A percentile compares a stretch with the other conserved stretches of the same genome.
These are phyloP conservation scores for Ceratocystis diversiconidia DNA, from an alignment of 2,329 filamentous ascomycete genomes.

Conservation along the genomic window DNA sequence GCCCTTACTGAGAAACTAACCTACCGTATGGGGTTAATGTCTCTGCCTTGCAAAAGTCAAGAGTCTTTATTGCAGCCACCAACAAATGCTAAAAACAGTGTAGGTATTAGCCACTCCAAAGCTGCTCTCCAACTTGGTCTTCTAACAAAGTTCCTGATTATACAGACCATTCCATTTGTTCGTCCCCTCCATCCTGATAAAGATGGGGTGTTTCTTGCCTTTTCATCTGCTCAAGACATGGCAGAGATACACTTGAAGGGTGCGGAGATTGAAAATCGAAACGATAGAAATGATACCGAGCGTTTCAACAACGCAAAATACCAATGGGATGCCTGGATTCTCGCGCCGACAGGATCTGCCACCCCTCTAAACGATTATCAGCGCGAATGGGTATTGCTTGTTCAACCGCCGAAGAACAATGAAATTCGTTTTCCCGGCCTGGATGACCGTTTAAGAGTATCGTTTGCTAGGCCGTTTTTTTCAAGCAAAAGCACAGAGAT, in stretches of 20 bases:
- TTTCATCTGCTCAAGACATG: constrained; percentile 13
- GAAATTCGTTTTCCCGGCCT: constrained; percentile 15
- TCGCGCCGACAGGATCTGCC: constrained; percentile 3
- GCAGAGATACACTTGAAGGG: constrained; percentile 12
- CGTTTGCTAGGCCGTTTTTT: not conserved
- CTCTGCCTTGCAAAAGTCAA: not conserved
- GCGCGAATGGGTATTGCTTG: constrained; percentile 16
- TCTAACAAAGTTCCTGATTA: not conserved
- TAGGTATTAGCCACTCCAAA: too few relatives aligned
- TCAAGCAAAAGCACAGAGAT: not conserved
- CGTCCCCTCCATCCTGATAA: constrained; percentile 4
- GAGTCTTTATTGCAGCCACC: not conserved
- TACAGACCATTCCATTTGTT: not conserved
- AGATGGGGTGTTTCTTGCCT: constrained; percentile 2
- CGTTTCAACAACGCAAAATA: constrained; percentile 12
- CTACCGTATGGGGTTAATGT: not conserved
- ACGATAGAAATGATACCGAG: constrained; percentile 11
- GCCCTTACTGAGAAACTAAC: not conserved
- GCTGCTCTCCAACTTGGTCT: not conserved
- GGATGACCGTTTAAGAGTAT: constrained; percentile 6
- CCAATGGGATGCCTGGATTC: constrained; percentile 16
- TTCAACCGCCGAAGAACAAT: constrained; percentile 2
- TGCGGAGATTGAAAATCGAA: constrained; percentile 14
- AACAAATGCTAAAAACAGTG: too few relatives aligned
- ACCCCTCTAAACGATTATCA: constrained; percentile 7